Evolutionary conservation across 192 early-diverging fungal species (phyloP).

Genomic region (Rhizoclosmatium sp.): DNA sequence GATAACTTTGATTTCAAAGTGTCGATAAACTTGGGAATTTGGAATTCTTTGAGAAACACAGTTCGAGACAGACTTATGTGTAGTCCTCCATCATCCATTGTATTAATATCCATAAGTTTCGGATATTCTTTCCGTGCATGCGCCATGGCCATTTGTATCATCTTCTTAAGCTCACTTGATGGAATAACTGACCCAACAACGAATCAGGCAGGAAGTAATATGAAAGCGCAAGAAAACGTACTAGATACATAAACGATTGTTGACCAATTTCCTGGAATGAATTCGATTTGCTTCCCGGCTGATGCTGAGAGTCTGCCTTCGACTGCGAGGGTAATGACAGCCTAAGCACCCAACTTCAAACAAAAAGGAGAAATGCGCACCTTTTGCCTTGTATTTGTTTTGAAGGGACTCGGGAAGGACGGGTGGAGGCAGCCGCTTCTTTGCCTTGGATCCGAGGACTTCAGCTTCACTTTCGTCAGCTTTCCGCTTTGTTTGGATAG

Average conservation of each 20-base stretch:
- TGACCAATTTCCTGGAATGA: conserved; percentile 32
- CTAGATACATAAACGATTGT: conserved; percentile 18
- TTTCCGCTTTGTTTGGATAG: neutral
- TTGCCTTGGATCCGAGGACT: neutral
- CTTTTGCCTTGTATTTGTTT: conserved; percentile 29
- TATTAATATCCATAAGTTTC: neutral
- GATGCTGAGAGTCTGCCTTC: neutral
- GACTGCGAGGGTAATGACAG: neutral
- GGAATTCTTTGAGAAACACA: conserved; percentile 30
- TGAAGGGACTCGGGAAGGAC: neutral
- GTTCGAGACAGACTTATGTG: conserved; percentile 27
- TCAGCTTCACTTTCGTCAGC: neutral
- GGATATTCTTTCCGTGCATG: neutral
- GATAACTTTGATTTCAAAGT: neutral
- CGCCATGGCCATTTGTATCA: neutral
- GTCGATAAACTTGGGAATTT: conserved; percentile 16
- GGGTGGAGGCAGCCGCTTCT: conserved; percentile 22
- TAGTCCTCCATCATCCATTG: conserved; percentile 11
- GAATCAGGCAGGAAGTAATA: no score
- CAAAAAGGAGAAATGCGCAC: neutral
- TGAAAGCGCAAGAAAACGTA: neutral
- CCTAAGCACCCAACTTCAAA: no score
- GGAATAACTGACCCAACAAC: conserved; percentile 3
- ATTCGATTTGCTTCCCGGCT: conserved; percentile 12
- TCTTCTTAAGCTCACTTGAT: neutral